Evolutionary conservation across 2,329 filamentous ascomycete species (phyloP), one percentile per base, ranked within the genome.

Genomic region (Ophiostoma piceae): DNA sequence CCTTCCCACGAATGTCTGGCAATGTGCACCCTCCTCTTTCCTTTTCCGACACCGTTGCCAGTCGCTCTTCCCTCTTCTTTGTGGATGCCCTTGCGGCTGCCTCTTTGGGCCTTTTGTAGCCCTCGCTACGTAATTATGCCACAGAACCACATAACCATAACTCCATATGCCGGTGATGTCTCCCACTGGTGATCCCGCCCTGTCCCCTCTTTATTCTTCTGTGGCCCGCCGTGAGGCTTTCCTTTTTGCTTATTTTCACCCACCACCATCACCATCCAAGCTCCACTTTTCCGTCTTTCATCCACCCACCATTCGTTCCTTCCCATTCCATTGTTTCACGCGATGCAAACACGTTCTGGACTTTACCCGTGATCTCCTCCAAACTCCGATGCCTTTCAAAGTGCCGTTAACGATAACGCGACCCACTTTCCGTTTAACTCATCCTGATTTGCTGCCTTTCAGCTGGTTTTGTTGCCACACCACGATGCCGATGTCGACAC

Each of bases 321-420:
- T 62, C 57, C 57, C 16, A 62, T 57, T 57, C n/a, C 22, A 26
- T 57, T 57, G 51, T 57, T 57, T 26, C 51, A 57, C 51, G 8
- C 51, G 51, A 57, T 57, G n/a, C n/a, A 57, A 57, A 22, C n/a
- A 57, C 51, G 22, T n/a, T 47, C 43, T 32, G 57, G 26, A 62
- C 57, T 62, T 35, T 62, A 62, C 57, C 57, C 26, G 14, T 62
- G 26, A 62, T 62, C 11, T 7, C 22, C 57, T 32, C 57, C 57
- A 62, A 62, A 62, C 26, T 62, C 57, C 57, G 57, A 62, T 62
- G 57, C 57, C 26, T 7, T 11, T 3, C 1, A 12, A 57, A 57
- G 51, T 62, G 26, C 12, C 26, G 57, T 16, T 32, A 6, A 62
- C 26, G 57, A 41, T 66, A 29, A 32, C 57, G 9, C 26, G 26